These are phyloP conservation scores for Suillus bovinus DNA, from an alignment of 768 basidiomycete genomes.

Conservation along the genomic window DNA sequence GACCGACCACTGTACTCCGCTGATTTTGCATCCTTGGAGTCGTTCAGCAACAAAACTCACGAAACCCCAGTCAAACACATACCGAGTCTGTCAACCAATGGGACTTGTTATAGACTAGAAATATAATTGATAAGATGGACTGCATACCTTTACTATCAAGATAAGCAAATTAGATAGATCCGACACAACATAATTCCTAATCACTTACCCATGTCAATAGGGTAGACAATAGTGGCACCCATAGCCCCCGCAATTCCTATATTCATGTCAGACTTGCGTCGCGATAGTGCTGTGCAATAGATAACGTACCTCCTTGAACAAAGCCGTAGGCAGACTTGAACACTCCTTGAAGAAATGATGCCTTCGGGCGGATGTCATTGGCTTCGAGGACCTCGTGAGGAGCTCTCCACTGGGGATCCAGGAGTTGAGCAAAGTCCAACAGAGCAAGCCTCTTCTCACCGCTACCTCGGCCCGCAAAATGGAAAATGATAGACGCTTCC, in stretches of 20 bases:
- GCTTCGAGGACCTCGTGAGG: conserved; percentile 56
- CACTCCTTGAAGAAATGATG: conserved; percentile 55
- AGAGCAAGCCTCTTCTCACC: conserved; percentile 72
- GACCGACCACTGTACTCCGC: conserved; percentile 93
- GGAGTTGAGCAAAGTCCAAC: conserved; percentile 87
- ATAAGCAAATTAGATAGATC: conserved; percentile 13
- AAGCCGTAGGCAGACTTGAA: conserved; percentile 84
- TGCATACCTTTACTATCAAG: conserved; percentile 67
- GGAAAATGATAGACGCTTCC: conserved; percentile 98
- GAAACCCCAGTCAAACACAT: conserved; percentile 14
- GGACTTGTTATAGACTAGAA: background rate
- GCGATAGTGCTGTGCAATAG: background rate
- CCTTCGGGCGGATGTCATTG: conserved; percentile 28
- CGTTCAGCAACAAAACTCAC: conserved; percentile 10
- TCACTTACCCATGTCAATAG: conserved; percentile 85
- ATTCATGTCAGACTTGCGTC: conserved; percentile 18
- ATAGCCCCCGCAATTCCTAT: conserved; percentile 87
- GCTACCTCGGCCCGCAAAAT: conserved; percentile 88
- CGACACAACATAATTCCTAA: conserved; percentile 4
- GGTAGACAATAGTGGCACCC: conserved; percentile 97
- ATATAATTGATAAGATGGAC: conserved; percentile 2
- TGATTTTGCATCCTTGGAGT: conserved; percentile 90
- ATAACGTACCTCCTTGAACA: conserved; percentile 68
- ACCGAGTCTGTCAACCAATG: conserved; percentile 55
- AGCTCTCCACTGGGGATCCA: conserved; percentile 87